Conservation (phyloP, 2,329 filamentous ascomycete species). For the Periconia macrospinosa region DNA sequence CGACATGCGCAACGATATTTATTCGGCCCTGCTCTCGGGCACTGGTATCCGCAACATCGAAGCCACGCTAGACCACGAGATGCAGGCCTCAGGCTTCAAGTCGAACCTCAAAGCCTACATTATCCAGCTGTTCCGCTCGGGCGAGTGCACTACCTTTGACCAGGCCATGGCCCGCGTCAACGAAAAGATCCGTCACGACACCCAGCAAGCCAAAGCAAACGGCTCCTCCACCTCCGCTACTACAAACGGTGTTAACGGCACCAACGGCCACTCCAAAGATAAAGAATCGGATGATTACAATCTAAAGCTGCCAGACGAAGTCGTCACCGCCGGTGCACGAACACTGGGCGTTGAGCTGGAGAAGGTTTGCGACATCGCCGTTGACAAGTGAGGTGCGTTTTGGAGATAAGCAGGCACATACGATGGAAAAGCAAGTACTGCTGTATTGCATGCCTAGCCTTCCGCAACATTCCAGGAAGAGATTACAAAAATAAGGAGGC, state of each 20-base stretch:
- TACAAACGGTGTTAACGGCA: constrained; percentile 24
- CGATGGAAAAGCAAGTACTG: too few relatives aligned
- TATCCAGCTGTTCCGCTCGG: constrained; percentile 59
- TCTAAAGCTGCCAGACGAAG: constrained; percentile 51
- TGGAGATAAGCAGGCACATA: not conserved
- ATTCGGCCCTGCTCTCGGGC: constrained; percentile 50
- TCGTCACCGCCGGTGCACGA: constrained; percentile 54
- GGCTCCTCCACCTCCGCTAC: constrained; percentile 2
- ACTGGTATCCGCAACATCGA: constrained; percentile 60
- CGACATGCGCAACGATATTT: constrained; percentile 46
- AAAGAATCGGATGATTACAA: constrained; percentile 36
- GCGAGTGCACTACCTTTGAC: constrained; percentile 59
- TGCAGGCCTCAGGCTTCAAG: constrained; percentile 63
- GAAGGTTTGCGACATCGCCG: constrained; percentile 48
- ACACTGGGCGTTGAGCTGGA: constrained; percentile 56
- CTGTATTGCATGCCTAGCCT: too few relatives aligned
- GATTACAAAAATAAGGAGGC: not conserved
- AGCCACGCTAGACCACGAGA: constrained; percentile 54
- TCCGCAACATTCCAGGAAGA: not conserved
- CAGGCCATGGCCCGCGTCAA: constrained; percentile 59
- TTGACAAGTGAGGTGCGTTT: not conserved
- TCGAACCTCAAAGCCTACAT: constrained; percentile 58
- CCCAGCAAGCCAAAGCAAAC: constrained; percentile 16
- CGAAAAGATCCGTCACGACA: constrained; percentile 35
- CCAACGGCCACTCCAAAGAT: constrained; percentile 35